Evolutionary conservation across 225 moss, liverwort and hornwort genomes (phyloP).

Genomic region (Anthoceros angustus): DNA sequence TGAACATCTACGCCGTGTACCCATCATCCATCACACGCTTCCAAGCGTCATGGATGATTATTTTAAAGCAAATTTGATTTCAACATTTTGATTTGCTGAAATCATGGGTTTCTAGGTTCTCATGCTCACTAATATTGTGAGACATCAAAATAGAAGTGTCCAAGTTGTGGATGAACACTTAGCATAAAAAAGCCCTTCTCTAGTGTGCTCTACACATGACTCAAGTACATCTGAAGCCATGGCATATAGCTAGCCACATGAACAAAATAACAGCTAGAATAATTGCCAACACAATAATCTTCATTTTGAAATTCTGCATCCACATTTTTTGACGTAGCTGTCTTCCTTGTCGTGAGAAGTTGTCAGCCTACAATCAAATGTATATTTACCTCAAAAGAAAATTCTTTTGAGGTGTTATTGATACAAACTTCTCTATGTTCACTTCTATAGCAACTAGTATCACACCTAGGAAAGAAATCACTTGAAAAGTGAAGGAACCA

Average conservation of each 20-base stretch:
- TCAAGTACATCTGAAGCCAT: not conserved
- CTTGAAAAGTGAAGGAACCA: not conserved
- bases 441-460: not conserved
- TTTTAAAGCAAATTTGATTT: no score
- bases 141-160: not conserved
- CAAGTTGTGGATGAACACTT: not conserved
- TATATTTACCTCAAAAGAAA: not conserved
- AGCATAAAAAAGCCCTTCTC: not conserved
- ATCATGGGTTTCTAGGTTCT: not conserved
- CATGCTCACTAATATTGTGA: not conserved
- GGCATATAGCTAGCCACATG: constrained; percentile 1
- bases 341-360: constrained; percentile 14
- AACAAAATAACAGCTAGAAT: constrained; percentile 19
- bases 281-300: constrained; percentile 23
- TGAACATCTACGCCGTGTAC: no score
- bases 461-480: no score
- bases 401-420: not conserved
- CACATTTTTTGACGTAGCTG: constrained; percentile 15
- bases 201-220: not conserved
- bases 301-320: constrained; percentile 11
- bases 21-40: not conserved
- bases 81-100: not conserved
- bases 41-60: not conserved
- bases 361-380: constrained; percentile 9
- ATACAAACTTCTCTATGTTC: not conserved